These are phyloP conservation scores for Boletus speciosus DNA, from an alignment of 768 basidiomycete species.

Conservation along the genomic window DNA sequence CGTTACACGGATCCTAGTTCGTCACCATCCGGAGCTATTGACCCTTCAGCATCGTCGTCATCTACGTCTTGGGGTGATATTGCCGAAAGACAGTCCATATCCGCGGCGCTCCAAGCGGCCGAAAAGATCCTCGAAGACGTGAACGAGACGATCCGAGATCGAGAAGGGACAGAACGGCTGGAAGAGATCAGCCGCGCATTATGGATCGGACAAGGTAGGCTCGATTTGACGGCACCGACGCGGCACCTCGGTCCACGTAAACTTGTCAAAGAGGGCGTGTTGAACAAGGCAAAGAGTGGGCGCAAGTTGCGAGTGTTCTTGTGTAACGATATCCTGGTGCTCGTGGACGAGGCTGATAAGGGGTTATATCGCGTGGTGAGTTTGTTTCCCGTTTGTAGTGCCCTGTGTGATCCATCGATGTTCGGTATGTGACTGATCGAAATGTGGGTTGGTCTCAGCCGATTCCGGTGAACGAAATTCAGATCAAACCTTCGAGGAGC, in stretches of 20 bases:
- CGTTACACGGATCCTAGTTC: slow-evolving; percentile 61
- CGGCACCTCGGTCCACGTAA: slow-evolving; percentile 77
- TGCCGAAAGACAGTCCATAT: slow-evolving; percentile 56
- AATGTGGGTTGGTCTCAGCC: slow-evolving; percentile 42
- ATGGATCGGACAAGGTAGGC: slow-evolving; percentile 83
- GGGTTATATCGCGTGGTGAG: slow-evolving; percentile 82
- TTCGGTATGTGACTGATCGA: background rate
- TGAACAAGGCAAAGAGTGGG: slow-evolving; percentile 83
- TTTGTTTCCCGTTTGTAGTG: background rate
- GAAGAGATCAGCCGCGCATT: slow-evolving; percentile 70
- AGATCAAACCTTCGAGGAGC: slow-evolving; percentile 48
- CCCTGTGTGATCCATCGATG: background rate
- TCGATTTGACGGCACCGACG: slow-evolving; percentile 90
- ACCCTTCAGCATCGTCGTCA: background rate
- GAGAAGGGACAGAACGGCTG: slow-evolving; percentile 78
- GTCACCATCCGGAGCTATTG: slow-evolving; percentile 22
- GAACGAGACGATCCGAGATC: slow-evolving; percentile 85
- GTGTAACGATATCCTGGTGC: slow-evolving; percentile 86
- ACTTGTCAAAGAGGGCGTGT: slow-evolving; percentile 72
- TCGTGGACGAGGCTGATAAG: slow-evolving; percentile 69
- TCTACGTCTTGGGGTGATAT: slow-evolving; percentile 9
- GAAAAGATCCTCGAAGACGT: slow-evolving; percentile 75
- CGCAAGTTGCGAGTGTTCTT: slow-evolving; percentile 72
- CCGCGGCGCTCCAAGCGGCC: slow-evolving; percentile 54
- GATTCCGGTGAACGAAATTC: slow-evolving; percentile 67